Base-by-base conservation (phyloP, 139 green algal species). In the Coelastrella sp. region DNA sequence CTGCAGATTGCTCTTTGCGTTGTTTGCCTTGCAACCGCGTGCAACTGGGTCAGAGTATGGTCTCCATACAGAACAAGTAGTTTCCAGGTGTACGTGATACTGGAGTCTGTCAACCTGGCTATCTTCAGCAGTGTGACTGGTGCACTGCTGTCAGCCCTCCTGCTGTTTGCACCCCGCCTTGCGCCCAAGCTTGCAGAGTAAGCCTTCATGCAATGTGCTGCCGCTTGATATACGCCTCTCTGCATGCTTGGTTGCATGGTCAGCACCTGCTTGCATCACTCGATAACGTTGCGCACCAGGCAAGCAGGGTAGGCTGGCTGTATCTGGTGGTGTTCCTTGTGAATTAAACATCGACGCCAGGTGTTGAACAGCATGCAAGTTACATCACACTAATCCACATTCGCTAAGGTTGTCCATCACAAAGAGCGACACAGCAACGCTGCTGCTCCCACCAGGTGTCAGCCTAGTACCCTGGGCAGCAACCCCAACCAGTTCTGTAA, bases 1-100 rank as follows among this genome's bases (percentile, higher is more conserved):
- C 49, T 78, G 83, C 83, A 88, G 83, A 68, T 88, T 65, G 83
- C 66, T 15, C 80, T 88, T 66, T 88, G 83, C 35, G 20, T 88
- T 17, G 60, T 76, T 66, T 88, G 83, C 35, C 66, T 88, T 17
- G 83, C 83, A 12, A 66, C 27, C 10, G 57, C 83, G 14, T 49
- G 59, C n/a, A 22, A 79, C 20, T 88, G 83, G 83, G 66, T 66
- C 15, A 88, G 65, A 57, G 58, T 49, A 66, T 88, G 83, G 83
- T 17, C 35, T 11, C 65, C 65, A 8, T 88, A 68, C 83, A 88
- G n/a, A 35, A 56, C 35, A 8, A 88, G 20, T 27, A 80, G 14
- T 35, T 80, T 65, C 7, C 83, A 88, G 83, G 83, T 88, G 57
- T 79, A 88, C 25, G 5, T 70, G 27, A 88, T 88, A 9, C 35